Evolutionary conservation across 257 asterid genomes (phyloP), one percentile per base, ranked within the genome.

Genomic region (Prunella vulgaris): DNA sequence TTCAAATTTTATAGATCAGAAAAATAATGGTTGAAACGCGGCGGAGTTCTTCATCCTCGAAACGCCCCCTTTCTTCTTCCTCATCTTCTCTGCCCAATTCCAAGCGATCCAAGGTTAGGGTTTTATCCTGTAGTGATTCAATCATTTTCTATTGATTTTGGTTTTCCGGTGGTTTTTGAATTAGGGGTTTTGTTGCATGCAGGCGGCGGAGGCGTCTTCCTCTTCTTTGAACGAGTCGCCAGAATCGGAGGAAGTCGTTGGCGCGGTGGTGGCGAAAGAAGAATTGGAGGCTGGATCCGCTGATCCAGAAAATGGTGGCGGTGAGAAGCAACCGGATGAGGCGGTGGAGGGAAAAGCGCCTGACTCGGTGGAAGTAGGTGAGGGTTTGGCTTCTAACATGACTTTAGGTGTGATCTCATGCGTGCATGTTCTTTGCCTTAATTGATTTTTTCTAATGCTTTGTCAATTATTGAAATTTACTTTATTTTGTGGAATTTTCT

Each of bases 31-130:
- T 92, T 30, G 97, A 90, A 77, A 93, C 96, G 66, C 86, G 97
- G 75, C 84, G 98, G 67, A 77, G 96, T 56, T 84, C 98, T 14
- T 84, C 95, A 74, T 78, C 97, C 42, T 86, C 98, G 2, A 93
- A 93, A 73, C 95, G 96, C 51, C 80, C 93, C 20, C 86, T 84
- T 10, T 66, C 90, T 59, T 83, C 97, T 51, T 80, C 97, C 5
- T 79, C 97, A 0, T 83, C 96, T 53, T 78, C 97, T 48, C 46
- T 66, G 48, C 89, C 94, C 18, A 81, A 63, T 69, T 90, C 90
- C 42, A 93, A 93, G 78, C 87, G 98, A 82, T 84, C 96, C 76
- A 93, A 90, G 98, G 98, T 88, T 77, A 28, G 86, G 79, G 73
- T 78, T 84, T 74, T 84, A 14, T 46, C 42, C 15, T 32, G 4